phyloP scores from a whole-genome alignment of 495 filamentous ascomycete genomes.

The Tuber borchii region DNA sequence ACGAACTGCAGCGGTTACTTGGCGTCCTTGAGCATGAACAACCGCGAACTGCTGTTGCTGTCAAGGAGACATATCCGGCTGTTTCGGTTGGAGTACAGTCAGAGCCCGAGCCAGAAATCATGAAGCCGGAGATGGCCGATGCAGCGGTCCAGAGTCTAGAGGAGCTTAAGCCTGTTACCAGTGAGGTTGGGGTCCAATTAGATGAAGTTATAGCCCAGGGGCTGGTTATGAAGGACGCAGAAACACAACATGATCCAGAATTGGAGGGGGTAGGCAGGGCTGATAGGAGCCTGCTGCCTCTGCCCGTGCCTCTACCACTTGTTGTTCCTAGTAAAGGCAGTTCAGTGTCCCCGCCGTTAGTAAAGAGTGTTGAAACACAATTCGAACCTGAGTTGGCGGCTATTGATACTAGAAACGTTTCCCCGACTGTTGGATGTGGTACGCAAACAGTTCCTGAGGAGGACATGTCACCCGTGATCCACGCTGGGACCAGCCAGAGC shows the following conservation, averaged over 20 bases:
- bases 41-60: constrained; percentile 33
- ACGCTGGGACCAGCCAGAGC: constrained; percentile 16
- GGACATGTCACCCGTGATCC: constrained; percentile 7
- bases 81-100: constrained; percentile 30
- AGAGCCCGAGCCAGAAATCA: constrained; percentile 13
- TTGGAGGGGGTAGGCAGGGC: constrained; percentile 8
- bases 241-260: constrained; percentile 32
- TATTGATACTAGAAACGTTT: neutral
- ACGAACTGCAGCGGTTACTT: constrained; percentile 47
- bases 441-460: constrained; percentile 7
- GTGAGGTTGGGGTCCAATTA: constrained; percentile 21
- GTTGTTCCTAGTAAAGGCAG: neutral
- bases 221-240: constrained; percentile 21
- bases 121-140: constrained; percentile 26
- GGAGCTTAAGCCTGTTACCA: constrained; percentile 6
- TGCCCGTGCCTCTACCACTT: neutral
- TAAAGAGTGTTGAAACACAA: neutral
- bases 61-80: constrained; percentile 11
- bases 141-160: constrained; percentile 13
- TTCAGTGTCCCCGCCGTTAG: neutral
- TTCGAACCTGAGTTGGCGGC: neutral
- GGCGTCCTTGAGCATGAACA: constrained; percentile 27
- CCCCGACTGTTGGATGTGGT: neutral
- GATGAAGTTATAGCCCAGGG: constrained; percentile 12
- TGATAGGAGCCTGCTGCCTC: neutral